Base-by-base conservation (phyloP, 345 rosid genomes). In the Salix exigua region DNA sequence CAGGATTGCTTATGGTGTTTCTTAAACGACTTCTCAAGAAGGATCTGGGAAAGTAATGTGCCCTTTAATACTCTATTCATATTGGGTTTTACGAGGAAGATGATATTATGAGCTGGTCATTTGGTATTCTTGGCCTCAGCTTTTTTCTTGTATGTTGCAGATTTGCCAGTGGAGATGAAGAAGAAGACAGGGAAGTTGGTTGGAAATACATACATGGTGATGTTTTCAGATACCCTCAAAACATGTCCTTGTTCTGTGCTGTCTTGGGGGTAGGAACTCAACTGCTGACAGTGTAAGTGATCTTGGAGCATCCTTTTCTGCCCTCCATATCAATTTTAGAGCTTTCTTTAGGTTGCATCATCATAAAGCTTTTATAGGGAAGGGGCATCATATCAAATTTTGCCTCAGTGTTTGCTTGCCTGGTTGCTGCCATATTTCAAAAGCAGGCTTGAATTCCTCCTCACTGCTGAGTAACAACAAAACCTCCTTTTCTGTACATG, bases 201-300 rank as follows among this genome's bases (percentile, higher is more conserved):
- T 90, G 97, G 98, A 94, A 92, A 81, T 86, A 88, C 71, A 38
- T 91, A 75, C 94, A 88, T 68, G 91, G 88, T 28, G 97, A 94
- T 68, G 97, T 89, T 50, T 91, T 94, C 74, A 77, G 92, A 82
- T 73, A 53, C 70, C 97, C 98, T 60, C 84, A 23, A 64, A 88
- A 91, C 72, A 76, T 90, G 80, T 66, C 94, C 53, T 82, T 91
- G 87, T 90, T 94, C 60, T 89, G 87, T 79, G 95, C 95, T 42
- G 76, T 90, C 81, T 75, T 94, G 79, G 98, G 97, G 60, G 70
- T 85, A 26, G 98, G 98, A 60, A 83, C 88, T 81, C 98, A 94
- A 81, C 78, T 92, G 68, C 79, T 94, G 74, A 81, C 88, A 75
- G 65, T 86, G 98, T 92, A 88, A 90, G 95, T 81, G 75, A 62